Percentiles rank a stretch among this genome's conserved stretches.
These are phyloP conservation scores for Gaultheria prostrata DNA, from an alignment of 148 eudicot species.

Conservation along the genomic window DNA sequence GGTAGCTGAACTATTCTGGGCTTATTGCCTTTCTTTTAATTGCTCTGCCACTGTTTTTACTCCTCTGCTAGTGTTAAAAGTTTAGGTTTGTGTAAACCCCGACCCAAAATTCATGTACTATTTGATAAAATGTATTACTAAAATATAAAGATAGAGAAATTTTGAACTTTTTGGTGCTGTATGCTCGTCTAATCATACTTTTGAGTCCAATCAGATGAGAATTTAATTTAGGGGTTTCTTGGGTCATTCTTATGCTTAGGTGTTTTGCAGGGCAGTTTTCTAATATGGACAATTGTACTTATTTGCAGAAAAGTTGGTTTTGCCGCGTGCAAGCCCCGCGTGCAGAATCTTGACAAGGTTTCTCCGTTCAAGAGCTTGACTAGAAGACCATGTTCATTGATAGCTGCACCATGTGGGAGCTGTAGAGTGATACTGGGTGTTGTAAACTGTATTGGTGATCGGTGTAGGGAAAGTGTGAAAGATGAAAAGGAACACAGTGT, in stretches of 20 bases:
- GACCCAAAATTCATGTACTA: no score
- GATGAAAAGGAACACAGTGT: slow-evolving; percentile 21
- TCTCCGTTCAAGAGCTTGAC: slow-evolving; percentile 20
- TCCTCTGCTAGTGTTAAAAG: no score
- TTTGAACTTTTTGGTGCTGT: neutral
- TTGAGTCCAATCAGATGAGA: neutral
- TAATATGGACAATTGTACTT: neutral
- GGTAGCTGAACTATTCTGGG: no score
- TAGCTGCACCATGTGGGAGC: slow-evolving; percentile 33
- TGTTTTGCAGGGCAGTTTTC: neutral
- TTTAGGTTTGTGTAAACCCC: no score
- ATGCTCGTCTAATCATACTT: neutral
- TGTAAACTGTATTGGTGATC: slow-evolving; percentile 53
- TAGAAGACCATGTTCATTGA: slow-evolving; percentile 27
- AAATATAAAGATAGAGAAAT: neutral
- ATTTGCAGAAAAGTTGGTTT: slow-evolving; percentile 76
- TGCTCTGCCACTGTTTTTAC: no score
- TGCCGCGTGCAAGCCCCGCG: slow-evolving; percentile 70
- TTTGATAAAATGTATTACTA: no score
- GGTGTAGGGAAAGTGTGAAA: slow-evolving; percentile 42
- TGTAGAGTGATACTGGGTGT: slow-evolving; percentile 33
- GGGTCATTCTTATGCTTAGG: neutral
- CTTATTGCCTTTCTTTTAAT: no score
- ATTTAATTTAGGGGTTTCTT: neutral
- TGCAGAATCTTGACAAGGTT: slow-evolving; percentile 57